Percentiles rank a stretch among this genome's conserved stretches.
phyloP scores from a whole-genome alignment of 495 filamentous ascomycete genomes.

The Neurospora tetrasperma region DNA sequence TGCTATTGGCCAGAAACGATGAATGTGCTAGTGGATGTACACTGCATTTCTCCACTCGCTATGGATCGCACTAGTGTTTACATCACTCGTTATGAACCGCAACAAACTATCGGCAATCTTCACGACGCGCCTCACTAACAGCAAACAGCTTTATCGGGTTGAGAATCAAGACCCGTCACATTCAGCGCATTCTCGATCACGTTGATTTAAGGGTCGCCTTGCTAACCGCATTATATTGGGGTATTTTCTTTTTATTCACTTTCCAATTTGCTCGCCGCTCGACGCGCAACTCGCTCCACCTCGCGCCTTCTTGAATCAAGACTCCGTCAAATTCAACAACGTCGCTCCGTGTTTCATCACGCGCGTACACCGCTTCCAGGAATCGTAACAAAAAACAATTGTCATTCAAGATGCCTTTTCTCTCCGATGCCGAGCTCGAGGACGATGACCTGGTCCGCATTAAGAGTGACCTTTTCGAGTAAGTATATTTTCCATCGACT shows the following conservation, averaged over 20 bases:
- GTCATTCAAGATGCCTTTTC: constrained; percentile 6
- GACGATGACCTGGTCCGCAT: constrained; percentile 9
- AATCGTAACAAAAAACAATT: neutral
- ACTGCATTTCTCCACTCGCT: neutral
- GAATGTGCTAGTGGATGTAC: neutral
- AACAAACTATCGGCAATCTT: neutral
- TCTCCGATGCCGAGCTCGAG: constrained; percentile 2
- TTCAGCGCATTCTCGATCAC: neutral
- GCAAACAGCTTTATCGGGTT: neutral
- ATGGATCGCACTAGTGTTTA: neutral
- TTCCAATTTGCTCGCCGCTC: neutral
- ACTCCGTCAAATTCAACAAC: neutral
- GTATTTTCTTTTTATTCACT: neutral
- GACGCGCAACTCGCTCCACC: neutral
- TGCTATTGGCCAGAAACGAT: neutral
- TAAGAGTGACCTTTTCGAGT: constrained; percentile 18
- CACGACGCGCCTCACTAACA: neutral
- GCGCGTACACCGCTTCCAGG: neutral
- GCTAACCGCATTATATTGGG: neutral
- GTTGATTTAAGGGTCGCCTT: neutral
- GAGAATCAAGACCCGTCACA: neutral
- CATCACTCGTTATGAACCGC: neutral
- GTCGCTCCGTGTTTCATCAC: neutral
- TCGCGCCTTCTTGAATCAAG: neutral
- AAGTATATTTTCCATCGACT: constrained; percentile 3